phyloP scores from a whole-genome alignment of 2,329 filamentous ascomycete species.

The Fusarium anguioides region DNA sequence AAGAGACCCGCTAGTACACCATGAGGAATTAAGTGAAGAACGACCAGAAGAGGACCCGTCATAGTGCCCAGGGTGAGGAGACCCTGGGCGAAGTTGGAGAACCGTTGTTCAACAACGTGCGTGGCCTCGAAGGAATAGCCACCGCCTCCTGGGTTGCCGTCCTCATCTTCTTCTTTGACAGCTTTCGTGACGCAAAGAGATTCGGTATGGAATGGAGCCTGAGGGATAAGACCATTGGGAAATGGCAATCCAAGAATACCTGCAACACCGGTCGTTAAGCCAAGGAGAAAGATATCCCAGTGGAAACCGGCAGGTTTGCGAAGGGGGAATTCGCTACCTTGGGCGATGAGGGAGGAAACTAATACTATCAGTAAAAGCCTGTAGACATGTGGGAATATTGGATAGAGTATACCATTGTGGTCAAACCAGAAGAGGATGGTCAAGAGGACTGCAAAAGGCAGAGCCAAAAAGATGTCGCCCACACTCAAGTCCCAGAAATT shows the following conservation, averaged over 20 bases:
- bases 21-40: constrained; percentile 82
- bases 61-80: constrained; percentile 83
- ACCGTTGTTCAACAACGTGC: constrained; percentile 80
- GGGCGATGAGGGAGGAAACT: constrained; percentile 83
- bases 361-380: background rate
- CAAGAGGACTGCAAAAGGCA: constrained; percentile 86
- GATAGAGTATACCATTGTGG: constrained; percentile 73
- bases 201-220: constrained; percentile 84
- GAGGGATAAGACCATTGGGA: constrained; percentile 85
- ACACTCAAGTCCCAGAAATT: constrained; percentile 82
- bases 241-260: constrained; percentile 82
- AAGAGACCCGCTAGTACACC: constrained; percentile 84
- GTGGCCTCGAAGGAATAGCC: constrained; percentile 63
- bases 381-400: background rate
- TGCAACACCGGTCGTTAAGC: constrained; percentile 79
- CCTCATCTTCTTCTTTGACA: constrained; percentile 64
- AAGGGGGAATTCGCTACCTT: constrained; percentile 84
- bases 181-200: constrained; percentile 78
- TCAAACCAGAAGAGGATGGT: constrained; percentile 92
- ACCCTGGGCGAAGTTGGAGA: constrained; percentile 82
- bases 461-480: constrained; percentile 80
- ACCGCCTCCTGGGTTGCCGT: constrained; percentile 63
- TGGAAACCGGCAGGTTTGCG: constrained; percentile 86
- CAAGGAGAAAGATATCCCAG: constrained; percentile 86
- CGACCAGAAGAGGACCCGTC: constrained; percentile 77